Conservation (phyloP, 2,329 filamentous ascomycete genomes). For the Colletotrichum musae region DNA sequence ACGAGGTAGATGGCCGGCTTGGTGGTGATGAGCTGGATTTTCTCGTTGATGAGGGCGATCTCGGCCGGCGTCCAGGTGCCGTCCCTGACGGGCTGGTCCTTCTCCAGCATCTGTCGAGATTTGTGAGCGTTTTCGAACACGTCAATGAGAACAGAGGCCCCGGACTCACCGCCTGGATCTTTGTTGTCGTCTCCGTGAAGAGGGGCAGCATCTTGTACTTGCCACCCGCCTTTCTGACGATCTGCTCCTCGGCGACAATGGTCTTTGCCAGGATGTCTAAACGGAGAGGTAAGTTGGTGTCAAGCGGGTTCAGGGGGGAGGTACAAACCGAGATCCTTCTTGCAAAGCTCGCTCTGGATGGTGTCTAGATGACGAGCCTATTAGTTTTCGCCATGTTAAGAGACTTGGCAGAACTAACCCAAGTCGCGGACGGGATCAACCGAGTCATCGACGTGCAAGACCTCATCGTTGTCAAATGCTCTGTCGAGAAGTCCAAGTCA, state of each 20-base stretch:
- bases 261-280: conserved; percentile 56
- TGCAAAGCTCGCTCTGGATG: conserved; percentile 57
- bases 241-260: conserved; percentile 56
- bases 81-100: conserved; percentile 58
- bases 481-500: conserved; percentile 42
- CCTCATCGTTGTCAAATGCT: conserved; percentile 61
- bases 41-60: conserved; percentile 61
- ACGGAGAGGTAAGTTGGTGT: neutral
- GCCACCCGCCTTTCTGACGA: conserved; percentile 58
- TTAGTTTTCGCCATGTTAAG: neutral
- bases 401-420: conserved; percentile 46
- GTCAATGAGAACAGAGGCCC: conserved; percentile 5
- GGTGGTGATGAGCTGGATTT: conserved; percentile 61
- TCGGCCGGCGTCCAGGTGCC: conserved; percentile 59
- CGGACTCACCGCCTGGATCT: conserved; percentile 52
- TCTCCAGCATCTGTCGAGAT: conserved; percentile 52
- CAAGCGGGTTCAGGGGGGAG: neutral
- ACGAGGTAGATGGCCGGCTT: conserved; percentile 62
- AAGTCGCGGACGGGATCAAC: conserved; percentile 61
- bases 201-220: conserved; percentile 63
- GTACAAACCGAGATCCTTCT: conserved; percentile 55
- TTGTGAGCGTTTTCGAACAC: conserved; percentile 18
- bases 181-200: conserved; percentile 59
- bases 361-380: conserved; percentile 46
- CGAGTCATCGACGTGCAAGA: conserved; percentile 62